Conservation (phyloP, 257 asterid genomes). For the Solanum okadae region DNA sequence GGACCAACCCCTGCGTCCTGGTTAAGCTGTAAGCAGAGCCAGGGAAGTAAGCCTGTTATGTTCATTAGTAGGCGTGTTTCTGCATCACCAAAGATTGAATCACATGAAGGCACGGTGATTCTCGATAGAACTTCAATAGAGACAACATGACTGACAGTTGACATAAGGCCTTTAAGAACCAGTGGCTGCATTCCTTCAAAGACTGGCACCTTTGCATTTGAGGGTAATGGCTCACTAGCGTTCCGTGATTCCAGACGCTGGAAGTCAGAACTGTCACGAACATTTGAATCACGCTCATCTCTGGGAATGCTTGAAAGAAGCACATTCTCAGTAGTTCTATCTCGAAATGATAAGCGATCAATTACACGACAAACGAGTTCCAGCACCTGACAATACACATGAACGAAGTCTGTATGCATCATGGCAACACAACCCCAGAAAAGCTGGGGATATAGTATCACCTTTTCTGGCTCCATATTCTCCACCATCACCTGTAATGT, state of each 20-base stretch:
- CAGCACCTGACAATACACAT: slow-evolving; percentile 94
- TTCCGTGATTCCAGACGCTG: slow-evolving; percentile 62
- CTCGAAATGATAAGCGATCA: slow-evolving; percentile 84
- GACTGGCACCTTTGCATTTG: slow-evolving; percentile 60
- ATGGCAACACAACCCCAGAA: slow-evolving; percentile 99
- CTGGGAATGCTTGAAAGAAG: slow-evolving; percentile 99
- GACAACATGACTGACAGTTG: slow-evolving; percentile 76
- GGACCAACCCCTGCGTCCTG: slow-evolving; percentile 57
- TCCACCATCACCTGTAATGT: slow-evolving; percentile 99
- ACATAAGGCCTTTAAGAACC: slow-evolving; percentile 92
- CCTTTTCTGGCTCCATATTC: slow-evolving; percentile 98
- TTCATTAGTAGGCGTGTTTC: slow-evolving; percentile 96
- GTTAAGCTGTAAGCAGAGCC: slow-evolving; percentile 96
- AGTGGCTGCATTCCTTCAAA: slow-evolving; percentile 97
- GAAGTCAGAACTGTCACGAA: slow-evolving; percentile 51
- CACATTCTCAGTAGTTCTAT: slow-evolving; percentile 94
- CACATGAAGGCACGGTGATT: slow-evolving; percentile 93
- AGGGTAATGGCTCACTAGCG: slow-evolving; percentile 37
- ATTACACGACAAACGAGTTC: slow-evolving; percentile 95
- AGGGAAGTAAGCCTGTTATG: slow-evolving; percentile 94
- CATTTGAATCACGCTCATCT: slow-evolving; percentile 59
- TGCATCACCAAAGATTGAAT: slow-evolving; percentile 84
- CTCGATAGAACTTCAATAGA: slow-evolving; percentile 86
- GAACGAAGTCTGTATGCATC: slow-evolving; percentile 98
- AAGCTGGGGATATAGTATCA: slow-evolving; percentile 94